phyloP scores from a whole-genome alignment of 2,329 filamentous ascomycete genomes.

The Aspergillus viridinutans region DNA sequence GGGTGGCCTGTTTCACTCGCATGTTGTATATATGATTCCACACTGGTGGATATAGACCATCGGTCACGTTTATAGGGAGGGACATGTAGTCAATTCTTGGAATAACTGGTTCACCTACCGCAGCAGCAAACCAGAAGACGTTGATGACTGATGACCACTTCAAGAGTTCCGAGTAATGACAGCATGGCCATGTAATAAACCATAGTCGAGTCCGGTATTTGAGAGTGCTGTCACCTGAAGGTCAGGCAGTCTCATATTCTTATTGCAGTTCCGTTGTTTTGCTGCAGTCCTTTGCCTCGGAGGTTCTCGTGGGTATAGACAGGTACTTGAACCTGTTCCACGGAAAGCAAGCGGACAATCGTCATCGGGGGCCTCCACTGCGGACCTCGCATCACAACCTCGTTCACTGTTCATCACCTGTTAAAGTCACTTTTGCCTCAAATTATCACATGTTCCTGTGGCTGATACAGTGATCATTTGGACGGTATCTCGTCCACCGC shows the following conservation, averaged over 20 bases:
- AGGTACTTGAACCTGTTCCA: background rate
- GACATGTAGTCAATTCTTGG: too few species aligned
- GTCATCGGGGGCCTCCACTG: background rate
- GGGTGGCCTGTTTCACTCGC: background rate
- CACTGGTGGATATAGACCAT: background rate
- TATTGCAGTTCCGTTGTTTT: background rate
- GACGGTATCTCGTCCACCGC: background rate
- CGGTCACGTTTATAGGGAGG: too few species aligned
- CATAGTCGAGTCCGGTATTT: too few species aligned
- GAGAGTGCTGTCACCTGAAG: background rate
- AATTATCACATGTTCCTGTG: background rate
- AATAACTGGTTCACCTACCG: background rate
- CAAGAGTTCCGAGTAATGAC: background rate
- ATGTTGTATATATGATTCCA: background rate
- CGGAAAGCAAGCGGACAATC: background rate
- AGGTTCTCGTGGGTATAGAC: background rate
- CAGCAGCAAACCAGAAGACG: background rate
- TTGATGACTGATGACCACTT: background rate
- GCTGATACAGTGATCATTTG: background rate
- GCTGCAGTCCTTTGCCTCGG: background rate
- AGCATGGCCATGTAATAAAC: background rate
- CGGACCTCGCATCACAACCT: background rate
- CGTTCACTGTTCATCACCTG: background rate
- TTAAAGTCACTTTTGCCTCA: background rate
- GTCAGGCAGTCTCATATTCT: background rate